Conservation (phyloP, 2,329 filamentous ascomycete species). For the Colletotrichum truncatum region DNA sequence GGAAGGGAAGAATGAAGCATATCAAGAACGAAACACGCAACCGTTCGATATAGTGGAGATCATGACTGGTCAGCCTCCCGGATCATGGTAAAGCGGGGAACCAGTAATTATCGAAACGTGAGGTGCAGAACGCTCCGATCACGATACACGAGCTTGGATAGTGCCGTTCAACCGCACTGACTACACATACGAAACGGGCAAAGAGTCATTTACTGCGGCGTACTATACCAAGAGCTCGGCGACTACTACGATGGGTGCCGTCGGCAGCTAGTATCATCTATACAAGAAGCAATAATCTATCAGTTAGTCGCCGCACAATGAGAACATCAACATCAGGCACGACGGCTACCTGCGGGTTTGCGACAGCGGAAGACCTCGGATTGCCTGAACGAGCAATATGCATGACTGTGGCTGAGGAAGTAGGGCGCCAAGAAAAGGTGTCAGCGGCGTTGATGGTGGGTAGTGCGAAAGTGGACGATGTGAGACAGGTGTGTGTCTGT, state of each 20-base stretch:
- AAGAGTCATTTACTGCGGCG: not conserved
- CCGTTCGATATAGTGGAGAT: not conserved
- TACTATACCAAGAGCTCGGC: not conserved
- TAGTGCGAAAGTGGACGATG: not conserved
- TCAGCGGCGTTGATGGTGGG: not conserved
- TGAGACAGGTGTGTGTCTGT: constrained; percentile 14
- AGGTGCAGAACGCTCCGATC: not conserved
- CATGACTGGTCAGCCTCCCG: not conserved
- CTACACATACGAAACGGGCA: not conserved
- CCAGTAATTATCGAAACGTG: not conserved
- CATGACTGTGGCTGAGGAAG: not conserved
- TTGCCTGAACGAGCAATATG: not conserved
- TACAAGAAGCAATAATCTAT: not conserved
- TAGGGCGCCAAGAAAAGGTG: not conserved
- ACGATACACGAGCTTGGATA: not conserved
- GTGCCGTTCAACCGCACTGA: not conserved
- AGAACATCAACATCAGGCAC: not conserved
- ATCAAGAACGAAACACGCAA: not conserved
- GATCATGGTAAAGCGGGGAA: not conserved
- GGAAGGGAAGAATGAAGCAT: not conserved
- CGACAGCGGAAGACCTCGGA: not conserved
- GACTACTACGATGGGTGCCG: not conserved
- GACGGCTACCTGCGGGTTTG: not conserved
- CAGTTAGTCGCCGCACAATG: not conserved
- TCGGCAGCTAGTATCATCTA: not conserved